Evolutionary conservation across 352 stramenopile genomes (phyloP).

Genomic region (Globisporangium lucens): DNA sequence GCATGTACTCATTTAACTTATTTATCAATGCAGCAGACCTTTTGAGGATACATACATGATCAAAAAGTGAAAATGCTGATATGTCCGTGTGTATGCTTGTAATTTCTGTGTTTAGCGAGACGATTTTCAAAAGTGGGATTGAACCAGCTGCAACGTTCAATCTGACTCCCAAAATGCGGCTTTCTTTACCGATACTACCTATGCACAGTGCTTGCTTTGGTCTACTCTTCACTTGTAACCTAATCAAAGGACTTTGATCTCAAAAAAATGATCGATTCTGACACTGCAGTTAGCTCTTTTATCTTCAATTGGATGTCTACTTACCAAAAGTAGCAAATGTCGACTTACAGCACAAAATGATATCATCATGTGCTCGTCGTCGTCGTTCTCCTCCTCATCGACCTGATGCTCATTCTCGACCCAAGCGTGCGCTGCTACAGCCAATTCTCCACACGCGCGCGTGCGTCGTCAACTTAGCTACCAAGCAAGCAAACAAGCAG

Average conservation of each 20-base stretch:
- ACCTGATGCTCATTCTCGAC: not conserved
- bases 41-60: too few species aligned
- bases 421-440: not conserved
- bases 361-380: not conserved
- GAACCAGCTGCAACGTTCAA: not conserved
- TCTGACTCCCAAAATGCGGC: not conserved
- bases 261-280: too few species aligned
- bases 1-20: not conserved
- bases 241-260: too few species aligned
- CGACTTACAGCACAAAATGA: not conserved
- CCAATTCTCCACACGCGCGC: not conserved
- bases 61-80: not conserved
- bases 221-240: too few species aligned
- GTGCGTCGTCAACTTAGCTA: not conserved
- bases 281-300: not conserved
- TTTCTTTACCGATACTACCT: too few species aligned
- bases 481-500: not conserved
- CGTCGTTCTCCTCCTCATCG: not conserved
- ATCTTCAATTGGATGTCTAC: not conserved
- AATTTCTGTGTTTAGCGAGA: not conserved
- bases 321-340: not conserved
- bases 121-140: not conserved
- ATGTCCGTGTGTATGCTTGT: not conserved
- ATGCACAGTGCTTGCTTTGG: too few species aligned
- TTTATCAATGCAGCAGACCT: not conserved